These are phyloP conservation scores for Suillus ampliporus DNA, from an alignment of 768 basidiomycete species.

Conservation along the genomic window DNA sequence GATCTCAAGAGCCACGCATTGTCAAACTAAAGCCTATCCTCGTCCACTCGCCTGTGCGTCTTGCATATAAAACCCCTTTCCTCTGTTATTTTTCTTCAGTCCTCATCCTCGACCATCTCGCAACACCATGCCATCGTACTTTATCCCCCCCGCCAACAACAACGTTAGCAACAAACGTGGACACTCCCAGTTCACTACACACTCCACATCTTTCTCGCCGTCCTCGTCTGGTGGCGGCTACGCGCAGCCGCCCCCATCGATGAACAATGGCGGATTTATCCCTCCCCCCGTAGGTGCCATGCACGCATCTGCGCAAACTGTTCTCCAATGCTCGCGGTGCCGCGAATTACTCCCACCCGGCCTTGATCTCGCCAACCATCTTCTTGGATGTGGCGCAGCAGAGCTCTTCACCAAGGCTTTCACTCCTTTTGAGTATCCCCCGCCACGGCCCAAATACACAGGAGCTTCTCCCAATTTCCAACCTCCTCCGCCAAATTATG, in stretches of 20 bases:
- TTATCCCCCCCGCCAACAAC: not conserved
- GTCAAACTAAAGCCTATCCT: constrained; percentile 1
- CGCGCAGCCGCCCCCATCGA: constrained; percentile 1
- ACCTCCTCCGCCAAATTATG: not conserved
- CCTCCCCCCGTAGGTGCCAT: constrained; percentile 9
- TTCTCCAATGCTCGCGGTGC: constrained; percentile 23
- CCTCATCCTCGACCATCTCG: not conserved
- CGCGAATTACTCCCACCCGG: constrained; percentile 12
- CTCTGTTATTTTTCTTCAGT: not conserved
- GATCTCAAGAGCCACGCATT: not conserved
- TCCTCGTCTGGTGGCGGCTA: not conserved
- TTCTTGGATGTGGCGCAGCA: constrained; percentile 19
- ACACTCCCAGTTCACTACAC: not conserved
- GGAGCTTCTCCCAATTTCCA: not conserved
- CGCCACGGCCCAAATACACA: not conserved
- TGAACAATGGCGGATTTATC: not conserved
- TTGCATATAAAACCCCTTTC: constrained; percentile 4
- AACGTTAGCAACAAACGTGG: not conserved
- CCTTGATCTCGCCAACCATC: constrained; percentile 17
- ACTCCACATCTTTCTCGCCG: not conserved
- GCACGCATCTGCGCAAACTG: not conserved
- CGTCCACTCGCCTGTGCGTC: not conserved
- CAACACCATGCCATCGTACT: constrained; percentile 7
- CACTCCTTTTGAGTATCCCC: constrained; percentile 18
- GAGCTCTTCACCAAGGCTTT: constrained; percentile 19